Conservation (phyloP, 2,329 filamentous ascomycete genomes). For the Ophiostoma sp. region DNA sequence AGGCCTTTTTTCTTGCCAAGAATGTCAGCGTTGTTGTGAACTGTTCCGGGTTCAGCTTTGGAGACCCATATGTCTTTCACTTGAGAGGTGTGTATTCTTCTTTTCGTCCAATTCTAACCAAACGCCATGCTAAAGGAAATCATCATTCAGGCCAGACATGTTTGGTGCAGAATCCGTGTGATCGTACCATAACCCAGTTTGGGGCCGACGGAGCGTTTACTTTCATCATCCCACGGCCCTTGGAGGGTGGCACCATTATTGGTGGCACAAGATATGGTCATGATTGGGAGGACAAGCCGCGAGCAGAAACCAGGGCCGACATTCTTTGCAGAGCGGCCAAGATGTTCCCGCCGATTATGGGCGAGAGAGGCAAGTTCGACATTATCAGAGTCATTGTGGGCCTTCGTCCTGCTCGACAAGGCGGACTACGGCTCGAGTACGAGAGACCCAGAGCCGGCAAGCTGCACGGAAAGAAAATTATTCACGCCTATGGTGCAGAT, state of each 20-base stretch:
- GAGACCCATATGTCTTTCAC: slow-evolving; percentile 40
- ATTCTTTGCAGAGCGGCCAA: slow-evolving; percentile 41
- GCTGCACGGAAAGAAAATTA: neutral
- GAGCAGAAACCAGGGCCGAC: slow-evolving; percentile 44
- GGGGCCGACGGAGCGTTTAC: slow-evolving; percentile 61
- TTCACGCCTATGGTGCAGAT: slow-evolving; percentile 19
- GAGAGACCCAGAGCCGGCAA: neutral
- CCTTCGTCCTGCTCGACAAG: neutral
- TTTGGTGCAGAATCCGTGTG: neutral
- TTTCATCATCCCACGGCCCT: slow-evolving; percentile 61
- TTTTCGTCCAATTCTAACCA: no score
- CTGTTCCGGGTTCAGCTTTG: slow-evolving; percentile 46
- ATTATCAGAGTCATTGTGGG: slow-evolving; percentile 11
- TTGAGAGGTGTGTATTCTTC: slow-evolving; percentile 38
- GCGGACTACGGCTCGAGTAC: slow-evolving; percentile 11
- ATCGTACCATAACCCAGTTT: slow-evolving; percentile 55
- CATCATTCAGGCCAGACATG: slow-evolving; percentile 33
- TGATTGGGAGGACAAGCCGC: slow-evolving; percentile 54
- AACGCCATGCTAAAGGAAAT: no score
- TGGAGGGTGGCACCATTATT: slow-evolving; percentile 62
- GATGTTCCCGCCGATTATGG: slow-evolving; percentile 5
- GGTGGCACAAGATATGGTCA: slow-evolving; percentile 63
- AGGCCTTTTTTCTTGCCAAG: slow-evolving; percentile 41
- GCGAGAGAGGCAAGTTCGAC: neutral
- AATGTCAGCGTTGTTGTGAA: slow-evolving; percentile 43